Percentiles rank a stretch among this genome's conserved stretches.
These are phyloP conservation scores for Tricharina praecox DNA, from an alignment of 495 filamentous ascomycete genomes.

Conservation along the genomic window DNA sequence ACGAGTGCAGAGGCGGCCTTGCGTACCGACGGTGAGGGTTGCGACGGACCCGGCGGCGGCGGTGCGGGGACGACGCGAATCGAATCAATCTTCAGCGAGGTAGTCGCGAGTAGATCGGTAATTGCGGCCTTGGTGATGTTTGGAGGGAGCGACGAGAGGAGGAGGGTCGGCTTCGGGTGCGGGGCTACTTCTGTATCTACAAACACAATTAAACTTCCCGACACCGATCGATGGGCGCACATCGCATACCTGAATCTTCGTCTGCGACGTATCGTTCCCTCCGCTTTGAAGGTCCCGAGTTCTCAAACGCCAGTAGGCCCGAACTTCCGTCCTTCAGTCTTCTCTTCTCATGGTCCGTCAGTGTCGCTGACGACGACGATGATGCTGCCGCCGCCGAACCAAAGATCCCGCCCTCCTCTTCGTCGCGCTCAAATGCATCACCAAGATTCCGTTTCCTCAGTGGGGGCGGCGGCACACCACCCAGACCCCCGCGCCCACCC, in stretches of 20 bases:
- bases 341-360: slow-evolving; percentile 25
- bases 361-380: too few relatives aligned
- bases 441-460: slow-evolving; percentile 21
- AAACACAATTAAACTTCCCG: neutral
- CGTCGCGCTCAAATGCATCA: slow-evolving; percentile 20
- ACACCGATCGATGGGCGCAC: neutral
- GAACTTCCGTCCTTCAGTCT: slow-evolving; percentile 23
- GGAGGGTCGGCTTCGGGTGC: slow-evolving; percentile 68
- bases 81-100: slow-evolving; percentile 53
- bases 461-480: slow-evolving; percentile 7
- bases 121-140: slow-evolving; percentile 21
- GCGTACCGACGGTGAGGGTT: slow-evolving; percentile 40
- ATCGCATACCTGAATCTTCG: slow-evolving; percentile 16
- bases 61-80: slow-evolving; percentile 55
- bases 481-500: slow-evolving; percentile 25
- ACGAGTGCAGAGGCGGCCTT: slow-evolving; percentile 71
- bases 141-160: slow-evolving; percentile 44
- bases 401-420: slow-evolving; percentile 20
- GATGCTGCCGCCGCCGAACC: too few relatives aligned
- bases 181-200: slow-evolving; percentile 39
- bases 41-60: slow-evolving; percentile 29
- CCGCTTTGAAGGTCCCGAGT: slow-evolving; percentile 37
- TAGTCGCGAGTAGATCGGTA: slow-evolving; percentile 33
- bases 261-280: slow-evolving; percentile 24
- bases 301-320: slow-evolving; percentile 41